Evolutionary conservation across 306 rosid genomes (phyloP), one percentile per base, ranked within the genome.

Genomic region (Gleditsia sinensis): DNA sequence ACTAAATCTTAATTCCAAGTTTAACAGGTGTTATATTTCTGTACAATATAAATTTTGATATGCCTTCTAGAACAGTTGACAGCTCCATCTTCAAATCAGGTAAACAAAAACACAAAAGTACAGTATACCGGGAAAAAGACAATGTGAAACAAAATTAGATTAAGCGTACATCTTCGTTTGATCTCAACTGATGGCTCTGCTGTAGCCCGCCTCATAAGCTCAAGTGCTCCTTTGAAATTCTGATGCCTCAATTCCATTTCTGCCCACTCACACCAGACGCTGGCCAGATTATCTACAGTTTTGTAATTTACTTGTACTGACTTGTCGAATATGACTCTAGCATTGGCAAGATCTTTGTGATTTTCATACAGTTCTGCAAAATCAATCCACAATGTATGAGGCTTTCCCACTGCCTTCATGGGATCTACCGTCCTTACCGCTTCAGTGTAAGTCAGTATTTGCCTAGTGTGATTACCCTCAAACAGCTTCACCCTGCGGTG

Each of bases 181-280:
- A 91, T 94, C 84, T 94, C 98, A 69, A 86, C 92, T 0, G 98
- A 94, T 37, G 98, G 98, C 88, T 91, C 97, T 69, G 96, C 97
- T 0, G 98, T 94, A 6, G 97, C 98, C 49, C 97, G 91, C 71
- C 97, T 90, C 98, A 91, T 90, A 45, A 84, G 78, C 56, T 91
- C 95, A 58, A 91, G 85, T 32, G 98, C 93, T 54, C 90, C 93
- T 63, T 84, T 89, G 71, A 89, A 91, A 79, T 91, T 90, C 51
- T 88, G 83, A 60, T 91, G 89, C 77, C 86, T 86, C 77, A 91
- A 75, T 82, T 94, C 97, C 79, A 91, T 88, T 77, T 94, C 97
- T 5, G 98, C 96, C 98, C 97, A 94, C 78, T 91, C 97, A 86
- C 98, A 94, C 92, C 97, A 94, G 21, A 94, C 69, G 80, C 96